Conservation (phyloP, 768 basidiomycete genomes). For the Suillus variegatus region DNA sequence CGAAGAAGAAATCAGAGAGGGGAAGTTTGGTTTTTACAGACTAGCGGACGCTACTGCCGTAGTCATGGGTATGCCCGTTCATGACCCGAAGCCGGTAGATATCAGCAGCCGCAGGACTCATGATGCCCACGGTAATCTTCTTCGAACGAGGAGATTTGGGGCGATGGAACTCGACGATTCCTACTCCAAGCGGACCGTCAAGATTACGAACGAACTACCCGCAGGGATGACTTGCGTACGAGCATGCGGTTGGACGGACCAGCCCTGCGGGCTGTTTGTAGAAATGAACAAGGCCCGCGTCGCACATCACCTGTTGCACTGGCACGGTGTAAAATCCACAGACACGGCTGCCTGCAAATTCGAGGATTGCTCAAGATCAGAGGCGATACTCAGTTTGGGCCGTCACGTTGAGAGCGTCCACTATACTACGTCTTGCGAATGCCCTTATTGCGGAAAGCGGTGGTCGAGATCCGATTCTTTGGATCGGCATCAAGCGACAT, state of each 20-base stretch:
- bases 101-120: not conserved
- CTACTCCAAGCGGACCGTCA: not conserved
- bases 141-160: not conserved
- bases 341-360: not conserved
- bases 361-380: not conserved
- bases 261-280: not conserved
- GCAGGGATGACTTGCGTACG: not conserved
- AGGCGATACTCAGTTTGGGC: not conserved
- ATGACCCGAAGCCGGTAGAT: not conserved
- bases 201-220: not conserved
- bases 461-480: not conserved
- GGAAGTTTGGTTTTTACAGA: not conserved
- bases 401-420: not conserved
- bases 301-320: not conserved
- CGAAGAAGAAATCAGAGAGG: not conserved
- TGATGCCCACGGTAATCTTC: not conserved
- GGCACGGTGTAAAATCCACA: not conserved
- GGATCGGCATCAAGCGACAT: not conserved
- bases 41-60: not conserved
- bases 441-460: not conserved
- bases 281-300: not conserved
- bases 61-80: not conserved
- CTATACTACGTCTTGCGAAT: not conserved
- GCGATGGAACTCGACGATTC: not conserved
- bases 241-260: not conserved